A percentile compares a stretch with the other conserved stretches of the same genome.
These are phyloP conservation scores for Magnaporthiopsis poae DNA, from an alignment of 2,329 filamentous ascomycete species.

Conservation along the genomic window DNA sequence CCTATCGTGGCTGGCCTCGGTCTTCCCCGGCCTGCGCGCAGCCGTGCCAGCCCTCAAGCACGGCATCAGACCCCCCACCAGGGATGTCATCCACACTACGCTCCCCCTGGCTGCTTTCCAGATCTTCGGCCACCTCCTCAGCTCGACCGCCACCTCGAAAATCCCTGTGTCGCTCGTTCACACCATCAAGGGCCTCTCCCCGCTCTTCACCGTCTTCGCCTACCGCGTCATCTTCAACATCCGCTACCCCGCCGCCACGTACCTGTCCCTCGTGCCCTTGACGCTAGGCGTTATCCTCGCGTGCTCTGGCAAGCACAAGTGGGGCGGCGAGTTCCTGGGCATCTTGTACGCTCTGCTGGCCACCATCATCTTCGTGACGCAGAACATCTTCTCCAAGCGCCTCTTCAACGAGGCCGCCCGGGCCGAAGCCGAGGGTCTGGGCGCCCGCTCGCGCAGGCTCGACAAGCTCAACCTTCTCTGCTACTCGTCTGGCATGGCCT, in stretches of 20 bases:
- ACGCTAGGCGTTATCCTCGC: slow-evolving; percentile 93
- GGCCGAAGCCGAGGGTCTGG: slow-evolving; percentile 64
- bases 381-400: slow-evolving; percentile 97
- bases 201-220: slow-evolving; percentile 86
- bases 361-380: slow-evolving; percentile 90
- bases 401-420: slow-evolving; percentile 90
- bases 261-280: slow-evolving; percentile 78
- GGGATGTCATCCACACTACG: slow-evolving; percentile 74
- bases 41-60: slow-evolving; percentile 71
- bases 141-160: slow-evolving; percentile 83
- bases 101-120: slow-evolving; percentile 89
- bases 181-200: slow-evolving; percentile 95
- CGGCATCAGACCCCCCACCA: slow-evolving; percentile 70
- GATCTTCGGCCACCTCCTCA: slow-evolving; percentile 84
- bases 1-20: slow-evolving; percentile 62
- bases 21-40: slow-evolving; percentile 61
- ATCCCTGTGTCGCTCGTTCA: slow-evolving; percentile 96
- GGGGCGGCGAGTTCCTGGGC: slow-evolving; percentile 81
- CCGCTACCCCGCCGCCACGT: slow-evolving; percentile 76
- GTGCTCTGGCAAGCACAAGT: slow-evolving; percentile 70
- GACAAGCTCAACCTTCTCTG: slow-evolving; percentile 95
- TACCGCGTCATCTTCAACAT: slow-evolving; percentile 86
- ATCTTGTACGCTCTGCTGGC: slow-evolving; percentile 79
- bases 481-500: slow-evolving; percentile 91
- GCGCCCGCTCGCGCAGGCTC: slow-evolving; percentile 61